Base-by-base conservation (phyloP, 257 asterid genomes). In the Solanum megistacrolobum region DNA sequence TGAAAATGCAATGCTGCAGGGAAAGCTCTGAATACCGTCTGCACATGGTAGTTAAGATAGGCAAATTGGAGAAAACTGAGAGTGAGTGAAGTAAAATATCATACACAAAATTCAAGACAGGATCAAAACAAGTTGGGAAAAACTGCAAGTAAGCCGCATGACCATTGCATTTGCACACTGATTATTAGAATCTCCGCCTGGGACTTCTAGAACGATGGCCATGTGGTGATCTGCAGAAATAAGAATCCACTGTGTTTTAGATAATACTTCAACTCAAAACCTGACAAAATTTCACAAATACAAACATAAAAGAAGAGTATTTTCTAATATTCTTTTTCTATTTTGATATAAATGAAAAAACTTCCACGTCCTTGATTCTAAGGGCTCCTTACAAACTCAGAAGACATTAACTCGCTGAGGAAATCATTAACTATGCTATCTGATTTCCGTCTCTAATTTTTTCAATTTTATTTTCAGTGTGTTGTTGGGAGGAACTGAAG, bases 181-280 rank as follows among this genome's bases (percentile, higher is more conserved):
- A 60, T 92, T 91, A 43, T 43, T 46, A 96, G 91, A 90, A 93
- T 90, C 99, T 94, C 91, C 96, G 93, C 91, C 98, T 92, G 8
- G 99, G 99, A 90, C 98, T 96, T 92, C 99, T 92, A 75, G 99
- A 96, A 41, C 98, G 98, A 88, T 91, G 98, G 83, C 92, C 93
- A 12, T 93, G 98, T 25, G 99, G 99, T 32, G 98, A 95, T 90
- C 99, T 95, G 94, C 89, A 91, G 58, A 84, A 62, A 89, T 60
- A 82, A 76, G 55, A 21, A 78, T 9, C 9, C 65, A 16, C 65
- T 43, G 84, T 46, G 21, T 41, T 79, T 41, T 25, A 78, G 13
- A 41, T 43, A 43, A 41, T 43, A 79, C 38, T 13, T 79, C 25
- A 25, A 75, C 65, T 79, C 84, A 79, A 34, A 34, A 13, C 38